phyloP scores from a whole-genome alignment of 2,329 filamentous ascomycete genomes.

The Trichoderma harzianum region DNA sequence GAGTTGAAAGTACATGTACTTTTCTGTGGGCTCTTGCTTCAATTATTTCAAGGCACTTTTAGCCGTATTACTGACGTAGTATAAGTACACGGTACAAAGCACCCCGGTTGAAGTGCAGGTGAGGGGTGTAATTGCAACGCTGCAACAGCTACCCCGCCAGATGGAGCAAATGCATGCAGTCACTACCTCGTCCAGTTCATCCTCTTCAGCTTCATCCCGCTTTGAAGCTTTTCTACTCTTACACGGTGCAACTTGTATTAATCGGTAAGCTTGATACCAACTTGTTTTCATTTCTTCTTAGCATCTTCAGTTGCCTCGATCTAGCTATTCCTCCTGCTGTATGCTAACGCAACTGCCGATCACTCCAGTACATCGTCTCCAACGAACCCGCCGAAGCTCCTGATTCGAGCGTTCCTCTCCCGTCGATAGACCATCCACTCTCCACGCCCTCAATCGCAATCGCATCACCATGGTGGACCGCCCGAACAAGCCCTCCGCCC shows the following conservation, averaged over 20 bases:
- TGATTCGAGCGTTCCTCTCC: neutral
- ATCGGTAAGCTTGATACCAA: neutral
- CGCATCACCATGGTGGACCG: constrained; percentile 67
- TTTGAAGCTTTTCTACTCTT: neutral
- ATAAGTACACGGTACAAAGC: neutral
- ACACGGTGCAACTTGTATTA: neutral
- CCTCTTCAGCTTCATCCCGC: constrained; percentile 1
- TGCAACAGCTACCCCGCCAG: constrained; percentile 20
- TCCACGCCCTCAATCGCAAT: neutral
- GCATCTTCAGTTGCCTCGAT: no score
- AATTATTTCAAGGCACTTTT: no score
- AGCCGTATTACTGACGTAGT: neutral
- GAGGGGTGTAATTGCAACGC: neutral
- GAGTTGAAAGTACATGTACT: neutral
- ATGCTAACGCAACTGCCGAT: neutral
- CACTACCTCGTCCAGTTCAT: neutral
- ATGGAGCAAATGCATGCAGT: constrained; percentile 5
- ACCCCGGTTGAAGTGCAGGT: neutral
- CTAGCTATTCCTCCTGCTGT: neutral
- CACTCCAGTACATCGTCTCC: neutral
- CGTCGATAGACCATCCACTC: neutral
- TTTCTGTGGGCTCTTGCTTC: rapidly evolving
- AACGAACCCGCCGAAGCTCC: neutral
- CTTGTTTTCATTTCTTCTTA: neutral
- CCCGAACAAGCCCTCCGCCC: constrained; percentile 75